Base-by-base conservation (phyloP, 768 basidiomycete genomes). In the Fibroporia radiculosa region DNA sequence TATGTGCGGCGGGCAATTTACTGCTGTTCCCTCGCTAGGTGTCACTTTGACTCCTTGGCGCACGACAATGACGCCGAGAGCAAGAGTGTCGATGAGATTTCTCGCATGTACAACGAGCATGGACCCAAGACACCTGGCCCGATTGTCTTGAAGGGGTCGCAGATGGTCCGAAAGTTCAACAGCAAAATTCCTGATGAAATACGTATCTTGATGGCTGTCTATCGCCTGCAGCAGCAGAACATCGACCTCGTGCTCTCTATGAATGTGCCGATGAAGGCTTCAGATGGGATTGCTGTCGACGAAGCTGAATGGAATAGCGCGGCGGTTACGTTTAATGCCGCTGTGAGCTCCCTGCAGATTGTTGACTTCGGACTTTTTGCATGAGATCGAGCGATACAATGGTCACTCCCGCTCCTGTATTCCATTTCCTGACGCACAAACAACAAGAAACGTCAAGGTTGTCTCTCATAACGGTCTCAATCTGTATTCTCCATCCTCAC, bases 11-110 rank as follows among this genome's bases (percentile, higher is more conserved):
- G 16, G 22, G 13, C 19, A 18, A 13, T 27, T 18, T 24, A 28
- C 16, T 55, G 29, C 51, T 55, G 22, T 39, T 23, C 51, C 28
- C 22, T 19, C 41, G 19, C n/a, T 63, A 99, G 95, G 62, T 92
- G 84, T 56, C 93, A 96, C 66, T 96, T 96, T 52, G 74, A 80
- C 42, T 84, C 92, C 1, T 65, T 98, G 34, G 93, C 93, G 11
- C 80, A 95, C 56, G 96, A 98, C 66, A 98, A 96, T 58, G 68
- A 74, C 19, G 89, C 95, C 5, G 51, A 63, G 32, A 71, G 71
- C 8, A 65, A 68, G 8, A 58, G 60, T 19, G 71, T 92, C 16
- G 47, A 71, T 16, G 59, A 57, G 2, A 61, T 78, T 22, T 46
- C 50, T n/a, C 55, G 67, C 3, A 49, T 72, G 26, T 56, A 60